Conservation (phyloP, 2,329 filamentous ascomycete species). For the Aspergillus sp. region DNA sequence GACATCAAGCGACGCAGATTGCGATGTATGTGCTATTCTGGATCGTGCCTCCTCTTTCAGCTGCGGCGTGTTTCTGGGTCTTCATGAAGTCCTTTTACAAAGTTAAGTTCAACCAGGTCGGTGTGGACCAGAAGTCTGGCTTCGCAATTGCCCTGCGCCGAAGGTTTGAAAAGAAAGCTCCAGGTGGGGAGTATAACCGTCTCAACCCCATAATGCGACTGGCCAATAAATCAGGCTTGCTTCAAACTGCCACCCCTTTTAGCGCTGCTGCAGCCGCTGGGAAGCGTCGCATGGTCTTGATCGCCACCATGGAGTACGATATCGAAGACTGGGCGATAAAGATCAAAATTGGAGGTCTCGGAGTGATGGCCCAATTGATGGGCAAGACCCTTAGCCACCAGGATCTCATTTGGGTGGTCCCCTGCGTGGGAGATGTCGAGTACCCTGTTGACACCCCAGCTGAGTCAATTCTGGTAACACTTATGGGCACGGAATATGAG, state of each 20-base stretch:
- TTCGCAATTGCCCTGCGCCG: slow-evolving; percentile 10
- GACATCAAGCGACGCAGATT: slow-evolving; percentile 57
- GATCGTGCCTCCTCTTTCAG: slow-evolving; percentile 55
- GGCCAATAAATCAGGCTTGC: slow-evolving; percentile 34
- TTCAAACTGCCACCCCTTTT: slow-evolving; percentile 36
- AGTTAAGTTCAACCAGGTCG: slow-evolving; percentile 62
- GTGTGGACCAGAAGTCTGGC: slow-evolving; percentile 49
- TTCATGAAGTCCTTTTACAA: slow-evolving; percentile 64
- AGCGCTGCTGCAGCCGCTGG: slow-evolving; percentile 25
- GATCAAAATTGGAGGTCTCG: slow-evolving; percentile 69
- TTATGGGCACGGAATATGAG: slow-evolving; percentile 61
- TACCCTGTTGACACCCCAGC: slow-evolving; percentile 61
- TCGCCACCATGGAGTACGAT: slow-evolving; percentile 71
- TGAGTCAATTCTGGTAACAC: slow-evolving; percentile 62
- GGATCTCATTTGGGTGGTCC: slow-evolving; percentile 64
- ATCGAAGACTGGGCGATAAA: slow-evolving; percentile 70
- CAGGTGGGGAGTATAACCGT: not conserved
- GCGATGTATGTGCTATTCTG: slow-evolving; percentile 56
- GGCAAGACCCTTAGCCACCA: slow-evolving; percentile 64
- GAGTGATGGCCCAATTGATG: slow-evolving; percentile 71
- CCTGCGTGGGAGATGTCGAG: slow-evolving; percentile 63
- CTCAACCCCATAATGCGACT: slow-evolving; percentile 34
- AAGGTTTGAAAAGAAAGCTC: not conserved
- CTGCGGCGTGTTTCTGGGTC: slow-evolving; percentile 52
- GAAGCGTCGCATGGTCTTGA: slow-evolving; percentile 58